phyloP scores from a whole-genome alignment of 345 rosid genomes.

The Hibiscus syriacus region DNA sequence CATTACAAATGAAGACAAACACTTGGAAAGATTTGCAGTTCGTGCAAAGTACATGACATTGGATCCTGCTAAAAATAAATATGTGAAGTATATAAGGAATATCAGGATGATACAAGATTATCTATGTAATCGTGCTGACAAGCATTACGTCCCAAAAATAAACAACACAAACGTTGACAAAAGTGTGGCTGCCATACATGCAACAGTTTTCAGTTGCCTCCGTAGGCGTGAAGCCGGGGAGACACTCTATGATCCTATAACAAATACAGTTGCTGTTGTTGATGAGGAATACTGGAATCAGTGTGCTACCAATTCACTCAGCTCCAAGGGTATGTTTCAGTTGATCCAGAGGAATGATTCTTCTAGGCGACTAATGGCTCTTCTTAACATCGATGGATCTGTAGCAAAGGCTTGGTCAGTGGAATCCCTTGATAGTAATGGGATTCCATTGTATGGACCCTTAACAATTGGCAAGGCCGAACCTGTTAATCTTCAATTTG shows the following conservation, averaged over 20 bases:
- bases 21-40: conserved; percentile 95
- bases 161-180: conserved; percentile 94
- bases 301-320: conserved; percentile 82
- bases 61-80: conserved; percentile 93
- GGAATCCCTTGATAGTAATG: conserved; percentile 41
- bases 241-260: conserved; percentile 66
- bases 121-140: conserved; percentile 86
- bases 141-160: conserved; percentile 92
- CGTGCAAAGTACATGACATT: conserved; percentile 99
- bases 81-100: conserved; percentile 85
- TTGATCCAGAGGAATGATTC: conserved; percentile 92
- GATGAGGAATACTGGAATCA: conserved; percentile 94
- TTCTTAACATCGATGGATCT: conserved; percentile 84
- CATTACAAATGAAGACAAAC: conserved; percentile 91
- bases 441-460: conserved; percentile 72
- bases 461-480: conserved; percentile 74
- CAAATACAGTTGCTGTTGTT: conserved; percentile 64
- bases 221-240: conserved; percentile 84
- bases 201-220: conserved; percentile 87
- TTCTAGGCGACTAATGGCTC: conserved; percentile 94
- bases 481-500: conserved; percentile 93
- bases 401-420: conserved; percentile 97
- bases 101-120: conserved; percentile 95
- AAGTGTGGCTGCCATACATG: conserved; percentile 97
- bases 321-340: conserved; percentile 96